Evolutionary conservation across 805 yeast genomes (phyloP).

Genomic region (Ogataea henricii): DNA sequence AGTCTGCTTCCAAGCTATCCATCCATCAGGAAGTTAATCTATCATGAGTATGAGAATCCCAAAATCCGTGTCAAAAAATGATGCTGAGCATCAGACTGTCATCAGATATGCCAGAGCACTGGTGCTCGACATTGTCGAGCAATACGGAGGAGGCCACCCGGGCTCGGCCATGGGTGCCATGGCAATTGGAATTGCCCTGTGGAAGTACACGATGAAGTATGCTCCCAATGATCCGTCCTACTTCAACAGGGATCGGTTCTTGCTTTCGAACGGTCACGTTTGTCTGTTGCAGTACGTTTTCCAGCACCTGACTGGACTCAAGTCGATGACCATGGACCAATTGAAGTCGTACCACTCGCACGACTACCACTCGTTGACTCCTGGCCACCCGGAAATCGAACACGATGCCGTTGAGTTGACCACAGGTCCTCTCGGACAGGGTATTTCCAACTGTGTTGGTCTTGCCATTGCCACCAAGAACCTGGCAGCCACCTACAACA

Average conservation of each 20-base stretch:
- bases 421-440: slow-evolving; percentile 99
- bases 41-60: slow-evolving; percentile 28
- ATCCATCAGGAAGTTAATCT: too few relatives aligned
- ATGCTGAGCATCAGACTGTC: slow-evolving; percentile 31
- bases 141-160: slow-evolving; percentile 76
- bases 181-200: slow-evolving; percentile 87
- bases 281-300: slow-evolving; percentile 85
- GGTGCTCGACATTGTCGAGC: slow-evolving; percentile 38
- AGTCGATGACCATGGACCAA: slow-evolving; percentile 72
- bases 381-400: slow-evolving; percentile 97
- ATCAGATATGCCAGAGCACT: slow-evolving; percentile 37
- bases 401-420: slow-evolving; percentile 95
- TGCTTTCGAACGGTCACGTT: slow-evolving; percentile 95
- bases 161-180: slow-evolving; percentile 99
- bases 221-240: slow-evolving; percentile 90
- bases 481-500: slow-evolving; percentile 90
- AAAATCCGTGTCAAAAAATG: slow-evolving; percentile 28
- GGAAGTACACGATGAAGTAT: slow-evolving; percentile 72
- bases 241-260: slow-evolving; percentile 95
- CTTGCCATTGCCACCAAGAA: slow-evolving; percentile 91
- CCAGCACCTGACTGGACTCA: slow-evolving; percentile 85
- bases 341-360: slow-evolving; percentile 73
- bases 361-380: slow-evolving; percentile 85
- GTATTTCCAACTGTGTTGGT: slow-evolving; percentile 95
- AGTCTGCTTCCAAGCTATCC: too few relatives aligned